Conservation (phyloP, 2,329 filamentous ascomycete genomes). For the Huntiella moniliformis region DNA sequence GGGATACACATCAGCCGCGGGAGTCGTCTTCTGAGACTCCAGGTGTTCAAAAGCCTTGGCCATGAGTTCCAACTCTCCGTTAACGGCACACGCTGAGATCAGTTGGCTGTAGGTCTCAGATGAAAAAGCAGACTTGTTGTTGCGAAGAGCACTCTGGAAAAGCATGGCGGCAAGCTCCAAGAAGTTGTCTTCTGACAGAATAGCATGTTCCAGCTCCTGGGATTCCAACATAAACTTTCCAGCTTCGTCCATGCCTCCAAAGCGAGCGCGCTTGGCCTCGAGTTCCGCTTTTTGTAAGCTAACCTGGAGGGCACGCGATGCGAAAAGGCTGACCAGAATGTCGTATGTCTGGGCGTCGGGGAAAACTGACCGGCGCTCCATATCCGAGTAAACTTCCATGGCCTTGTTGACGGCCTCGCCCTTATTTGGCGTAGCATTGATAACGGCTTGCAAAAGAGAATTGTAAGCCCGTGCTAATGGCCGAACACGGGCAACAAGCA, state of each 20-base stretch:
- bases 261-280: constrained; percentile 67
- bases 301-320: constrained; percentile 63
- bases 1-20: constrained; percentile 68
- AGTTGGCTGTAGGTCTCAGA: constrained; percentile 70
- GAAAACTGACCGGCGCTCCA: constrained; percentile 68
- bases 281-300: constrained; percentile 51
- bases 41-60: constrained; percentile 79
- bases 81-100: constrained; percentile 70
- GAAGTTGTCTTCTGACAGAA: constrained; percentile 72
- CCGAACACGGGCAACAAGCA: constrained; percentile 64
- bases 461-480: constrained; percentile 84
- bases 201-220: constrained; percentile 69
- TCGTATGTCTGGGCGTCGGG: constrained; percentile 78
- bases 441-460: constrained; percentile 65
- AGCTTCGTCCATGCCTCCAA: constrained; percentile 65
- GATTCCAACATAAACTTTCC: constrained; percentile 80
- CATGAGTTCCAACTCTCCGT: constrained; percentile 73
- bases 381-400: constrained; percentile 87
- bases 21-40: constrained; percentile 56
- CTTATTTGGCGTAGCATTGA: constrained; percentile 60
- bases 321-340: constrained; percentile 66
- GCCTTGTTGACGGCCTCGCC: constrained; percentile 79
- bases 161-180: constrained; percentile 70
- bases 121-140: constrained; percentile 48
- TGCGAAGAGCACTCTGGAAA: constrained; percentile 56